phyloP scores from a whole-genome alignment of 2,329 filamentous ascomycete genomes.

The Hypoxylon sp. region DNA sequence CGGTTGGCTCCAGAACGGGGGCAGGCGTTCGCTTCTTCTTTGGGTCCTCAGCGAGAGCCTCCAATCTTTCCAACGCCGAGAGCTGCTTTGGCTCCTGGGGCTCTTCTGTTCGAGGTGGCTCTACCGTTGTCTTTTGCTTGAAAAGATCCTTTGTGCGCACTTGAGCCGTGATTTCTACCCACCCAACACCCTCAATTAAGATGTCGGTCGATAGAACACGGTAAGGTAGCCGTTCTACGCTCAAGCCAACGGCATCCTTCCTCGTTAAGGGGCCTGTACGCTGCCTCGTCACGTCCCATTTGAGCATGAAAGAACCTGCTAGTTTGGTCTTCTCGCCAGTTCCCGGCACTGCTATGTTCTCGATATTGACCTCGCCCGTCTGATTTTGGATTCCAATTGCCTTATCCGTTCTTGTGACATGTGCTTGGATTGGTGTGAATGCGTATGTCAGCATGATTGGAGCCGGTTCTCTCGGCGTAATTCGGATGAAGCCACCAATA shows the following conservation, averaged over 20 bases:
- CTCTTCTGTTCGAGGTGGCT: conserved; percentile 42
- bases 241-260: conserved; percentile 72
- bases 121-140: conserved; percentile 15
- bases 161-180: conserved; percentile 90
- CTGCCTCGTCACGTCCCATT: conserved; percentile 85
- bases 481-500: conserved; percentile 87
- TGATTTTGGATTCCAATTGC: conserved; percentile 80
- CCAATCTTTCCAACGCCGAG: conserved; percentile 46
- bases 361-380: conserved; percentile 70
- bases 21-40: conserved; percentile 38
- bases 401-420: conserved; percentile 85
- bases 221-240: conserved; percentile 81
- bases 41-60: conserved; percentile 41
- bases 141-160: conserved; percentile 73
- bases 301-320: conserved; percentile 82
- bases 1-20: conserved; percentile 30
- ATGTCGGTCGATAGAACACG: conserved; percentile 85
- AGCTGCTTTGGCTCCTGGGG: conserved; percentile 36
- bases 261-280: conserved; percentile 81
- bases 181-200: conserved; percentile 91
- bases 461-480: conserved; percentile 79
- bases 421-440: conserved; percentile 83
- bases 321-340: conserved; percentile 71
- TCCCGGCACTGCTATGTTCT: conserved; percentile 74
- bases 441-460: conserved; percentile 83